Percentiles rank a stretch among this genome's conserved stretches.
Evolutionary conservation across 2,329 filamentous ascomycete species (phyloP).

Genomic region (Exophiala xenobiotica): DNA sequence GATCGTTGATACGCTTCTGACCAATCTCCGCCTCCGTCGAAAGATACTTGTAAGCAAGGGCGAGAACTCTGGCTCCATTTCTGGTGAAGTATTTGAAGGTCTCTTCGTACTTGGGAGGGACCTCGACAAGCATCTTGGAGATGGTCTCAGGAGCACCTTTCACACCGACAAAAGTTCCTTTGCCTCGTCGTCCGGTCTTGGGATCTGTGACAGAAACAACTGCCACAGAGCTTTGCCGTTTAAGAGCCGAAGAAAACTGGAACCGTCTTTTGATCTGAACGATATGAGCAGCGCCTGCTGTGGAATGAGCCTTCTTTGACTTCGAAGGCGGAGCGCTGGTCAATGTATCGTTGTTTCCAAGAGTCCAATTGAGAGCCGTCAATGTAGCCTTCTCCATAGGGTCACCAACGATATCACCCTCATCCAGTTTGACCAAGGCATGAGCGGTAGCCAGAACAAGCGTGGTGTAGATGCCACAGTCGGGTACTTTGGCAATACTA

Average conservation of each 20-base stretch:
- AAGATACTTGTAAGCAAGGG: conserved; percentile 90
- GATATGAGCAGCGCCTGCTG: conserved; percentile 59
- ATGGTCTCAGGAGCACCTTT: conserved; percentile 98
- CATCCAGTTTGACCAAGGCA: conserved; percentile 91
- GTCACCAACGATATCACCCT: conserved; percentile 95
- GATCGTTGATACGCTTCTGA: conserved; percentile 81
- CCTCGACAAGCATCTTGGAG: conserved; percentile 80
- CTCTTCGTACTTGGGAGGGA: conserved; percentile 89
- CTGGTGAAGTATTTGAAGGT: conserved; percentile 98
- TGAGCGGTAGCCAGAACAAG: conserved; percentile 93
- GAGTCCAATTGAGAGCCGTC: conserved; percentile 80
- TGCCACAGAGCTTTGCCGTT: conserved; percentile 92
- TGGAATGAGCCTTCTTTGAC: conserved; percentile 46
- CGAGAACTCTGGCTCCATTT: conserved; percentile 89
- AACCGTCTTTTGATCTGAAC: conserved; percentile 96
- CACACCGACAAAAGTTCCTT: conserved; percentile 87
- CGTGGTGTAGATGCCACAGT: conserved; percentile 77
- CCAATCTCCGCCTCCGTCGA: conserved; percentile 78
- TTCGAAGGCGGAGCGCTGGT: conserved; percentile 61
- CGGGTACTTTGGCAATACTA: conserved; percentile 68
- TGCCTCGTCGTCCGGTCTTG: conserved; percentile 71
- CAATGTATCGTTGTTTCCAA: conserved; percentile 86
- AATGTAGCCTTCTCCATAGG: conserved; percentile 99
- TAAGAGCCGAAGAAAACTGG: conserved; percentile 95
- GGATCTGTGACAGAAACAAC: conserved; percentile 72